These are phyloP conservation scores for Phytophthora colocasiae DNA, from an alignment of 352 stramenopile genomes.

Conservation along the genomic window DNA sequence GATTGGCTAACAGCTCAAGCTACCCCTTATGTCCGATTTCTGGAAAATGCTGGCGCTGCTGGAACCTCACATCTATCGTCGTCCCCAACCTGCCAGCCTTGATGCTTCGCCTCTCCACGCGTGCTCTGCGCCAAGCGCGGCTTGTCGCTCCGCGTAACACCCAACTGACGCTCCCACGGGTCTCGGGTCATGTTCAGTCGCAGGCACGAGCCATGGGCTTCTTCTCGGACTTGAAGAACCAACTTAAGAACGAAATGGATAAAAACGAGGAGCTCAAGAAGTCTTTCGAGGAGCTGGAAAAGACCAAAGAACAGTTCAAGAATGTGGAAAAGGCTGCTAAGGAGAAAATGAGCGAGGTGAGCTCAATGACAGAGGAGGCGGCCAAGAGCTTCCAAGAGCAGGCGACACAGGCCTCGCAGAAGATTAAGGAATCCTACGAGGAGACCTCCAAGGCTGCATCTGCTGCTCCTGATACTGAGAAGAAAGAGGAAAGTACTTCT, in stretches of 20 bases:
- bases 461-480: conserved; percentile 22
- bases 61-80: conserved; percentile 33
- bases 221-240: conserved; percentile 83
- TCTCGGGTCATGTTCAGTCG: conserved; percentile 4
- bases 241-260: conserved; percentile 81
- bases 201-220: conserved; percentile 72
- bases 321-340: conserved; percentile 69
- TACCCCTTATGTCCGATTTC: conserved; percentile 30
- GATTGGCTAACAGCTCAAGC: conserved; percentile 36
- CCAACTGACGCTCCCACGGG: conserved; percentile 4
- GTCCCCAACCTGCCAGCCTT: neutral
- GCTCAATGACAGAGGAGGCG: conserved; percentile 61
- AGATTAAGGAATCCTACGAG: conserved; percentile 66
- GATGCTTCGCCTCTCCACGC: conserved; percentile 46
- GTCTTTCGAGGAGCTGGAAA: conserved; percentile 76
- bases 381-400: conserved; percentile 68
- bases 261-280: conserved; percentile 87
- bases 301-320: conserved; percentile 77
- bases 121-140: conserved; percentile 30
- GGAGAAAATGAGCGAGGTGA: conserved; percentile 69
- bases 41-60: conserved; percentile 7
- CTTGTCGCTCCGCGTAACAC: conserved; percentile 20
- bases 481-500: conserved; percentile 13
- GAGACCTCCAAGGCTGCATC: conserved; percentile 38
- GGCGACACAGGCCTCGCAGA: conserved; percentile 63